Conservation (phyloP, 148 eudicot genomes). For the Arctostaphylos glauca region DNA sequence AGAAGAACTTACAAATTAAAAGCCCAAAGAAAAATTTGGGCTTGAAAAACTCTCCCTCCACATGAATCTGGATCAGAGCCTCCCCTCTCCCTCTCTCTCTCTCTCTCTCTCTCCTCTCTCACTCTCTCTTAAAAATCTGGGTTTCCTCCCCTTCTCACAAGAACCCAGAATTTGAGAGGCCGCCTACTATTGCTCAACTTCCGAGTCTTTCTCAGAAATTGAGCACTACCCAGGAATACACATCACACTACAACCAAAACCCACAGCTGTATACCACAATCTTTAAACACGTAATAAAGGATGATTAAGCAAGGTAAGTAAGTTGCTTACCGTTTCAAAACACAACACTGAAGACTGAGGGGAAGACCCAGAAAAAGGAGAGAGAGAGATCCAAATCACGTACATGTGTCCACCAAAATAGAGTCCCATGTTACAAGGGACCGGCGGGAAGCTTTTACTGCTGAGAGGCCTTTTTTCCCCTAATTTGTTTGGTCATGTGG, state of each 20-base stretch:
- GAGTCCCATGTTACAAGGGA: constrained; percentile 14
- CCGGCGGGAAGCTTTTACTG: background rate
- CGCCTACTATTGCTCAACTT: constrained; percentile 8
- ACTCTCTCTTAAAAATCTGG: background rate
- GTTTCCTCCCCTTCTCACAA: background rate
- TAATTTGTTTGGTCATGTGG: constrained; percentile 11
- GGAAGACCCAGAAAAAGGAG: background rate
- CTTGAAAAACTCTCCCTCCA: constrained; percentile 15
- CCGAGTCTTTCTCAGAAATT: background rate
- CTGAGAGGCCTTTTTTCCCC: constrained; percentile 1
- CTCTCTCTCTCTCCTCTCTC: constrained; percentile 18
- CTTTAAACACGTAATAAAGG: background rate
- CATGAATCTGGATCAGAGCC: constrained; percentile 34
- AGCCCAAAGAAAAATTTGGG: constrained; percentile 12
- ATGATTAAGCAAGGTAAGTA: background rate
- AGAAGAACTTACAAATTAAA: background rate
- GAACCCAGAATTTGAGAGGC: background rate
- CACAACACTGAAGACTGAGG: background rate
- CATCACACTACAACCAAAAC: constrained; percentile 8
- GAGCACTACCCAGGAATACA: background rate
- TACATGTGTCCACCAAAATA: constrained; percentile 12
- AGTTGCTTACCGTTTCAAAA: constrained; percentile 30
- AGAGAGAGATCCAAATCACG: background rate
- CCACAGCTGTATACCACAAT: background rate
- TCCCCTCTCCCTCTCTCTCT: background rate